Evolutionary conservation across 2,329 filamentous ascomycete genomes (phyloP).

Genomic region (Phialocephala subalpina): DNA sequence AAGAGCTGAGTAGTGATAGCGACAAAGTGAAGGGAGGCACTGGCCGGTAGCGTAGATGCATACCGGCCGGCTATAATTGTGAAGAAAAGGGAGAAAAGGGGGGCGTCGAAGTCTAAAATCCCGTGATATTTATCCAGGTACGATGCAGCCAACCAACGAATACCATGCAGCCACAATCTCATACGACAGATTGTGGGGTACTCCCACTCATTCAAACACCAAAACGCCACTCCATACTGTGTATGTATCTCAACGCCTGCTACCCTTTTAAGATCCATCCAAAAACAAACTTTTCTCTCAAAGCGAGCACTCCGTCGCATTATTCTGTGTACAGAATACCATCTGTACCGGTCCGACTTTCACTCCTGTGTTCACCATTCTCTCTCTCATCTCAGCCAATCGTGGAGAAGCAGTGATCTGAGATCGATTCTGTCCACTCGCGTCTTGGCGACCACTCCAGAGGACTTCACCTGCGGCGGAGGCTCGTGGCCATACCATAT

Average conservation of each 20-base stretch:
- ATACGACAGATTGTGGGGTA: background rate
- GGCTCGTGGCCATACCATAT: slow-evolving; percentile 79
- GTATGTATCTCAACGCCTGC: background rate
- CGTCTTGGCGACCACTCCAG: slow-evolving; percentile 78
- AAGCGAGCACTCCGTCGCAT: slow-evolving; percentile 55
- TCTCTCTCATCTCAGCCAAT: slow-evolving; percentile 78
- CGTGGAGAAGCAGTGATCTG: slow-evolving; percentile 75
- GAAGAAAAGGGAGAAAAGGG: background rate
- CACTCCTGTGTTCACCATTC: slow-evolving; percentile 74
- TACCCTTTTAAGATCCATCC: background rate
- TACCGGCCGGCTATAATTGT: background rate
- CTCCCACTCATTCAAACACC: no score
- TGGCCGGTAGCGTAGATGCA: background rate
- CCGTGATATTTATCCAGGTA: background rate
- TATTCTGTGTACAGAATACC: slow-evolving; percentile 74
- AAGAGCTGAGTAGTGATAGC: no score
- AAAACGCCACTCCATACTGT: background rate
- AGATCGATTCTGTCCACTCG: slow-evolving; percentile 71
- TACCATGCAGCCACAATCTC: background rate
- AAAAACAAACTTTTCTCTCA: slow-evolving; percentile 16
- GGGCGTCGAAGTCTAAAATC: background rate
- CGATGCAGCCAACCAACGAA: background rate
- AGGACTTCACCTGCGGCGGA: slow-evolving; percentile 79
- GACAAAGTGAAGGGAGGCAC: no score
- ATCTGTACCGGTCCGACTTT: slow-evolving; percentile 72